These are phyloP conservation scores for Heterobasidion occidentale DNA, from an alignment of 1,284 basidiomycete species.

Conservation along the genomic window DNA sequence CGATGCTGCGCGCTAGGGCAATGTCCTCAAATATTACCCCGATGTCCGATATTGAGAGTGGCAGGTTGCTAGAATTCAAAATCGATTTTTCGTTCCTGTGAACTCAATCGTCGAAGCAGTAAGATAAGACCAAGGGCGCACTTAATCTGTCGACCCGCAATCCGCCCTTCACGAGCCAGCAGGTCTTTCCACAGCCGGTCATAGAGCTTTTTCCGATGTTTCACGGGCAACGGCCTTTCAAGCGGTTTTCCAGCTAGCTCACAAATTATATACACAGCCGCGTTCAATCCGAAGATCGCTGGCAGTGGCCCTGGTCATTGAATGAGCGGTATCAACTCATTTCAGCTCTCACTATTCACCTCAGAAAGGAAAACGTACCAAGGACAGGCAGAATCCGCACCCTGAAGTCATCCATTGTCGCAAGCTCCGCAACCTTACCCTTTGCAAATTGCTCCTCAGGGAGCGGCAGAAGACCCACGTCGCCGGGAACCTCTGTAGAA, in stretches of 20 bases:
- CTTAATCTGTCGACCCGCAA: constrained; percentile 35
- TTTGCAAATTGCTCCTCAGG: constrained; percentile 90
- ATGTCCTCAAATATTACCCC: constrained; percentile 84
- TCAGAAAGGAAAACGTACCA: constrained; percentile 32
- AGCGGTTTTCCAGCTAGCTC: constrained; percentile 80
- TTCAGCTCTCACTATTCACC: neutral
- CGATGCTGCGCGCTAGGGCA: constrained; percentile 68
- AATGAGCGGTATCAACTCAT: neutral
- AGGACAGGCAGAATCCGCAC: constrained; percentile 87
- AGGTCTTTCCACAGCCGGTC: constrained; percentile 76
- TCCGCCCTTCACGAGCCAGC: constrained; percentile 60
- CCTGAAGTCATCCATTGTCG: constrained; percentile 90
- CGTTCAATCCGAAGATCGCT: constrained; percentile 83
- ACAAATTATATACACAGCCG: constrained; percentile 82
- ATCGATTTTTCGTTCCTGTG: neutral
- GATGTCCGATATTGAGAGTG: constrained; percentile 77
- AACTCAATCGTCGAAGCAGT: neutral
- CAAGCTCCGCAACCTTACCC: constrained; percentile 86
- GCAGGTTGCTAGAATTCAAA: constrained; percentile 45
- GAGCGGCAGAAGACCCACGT: constrained; percentile 85
- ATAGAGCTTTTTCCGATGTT: constrained; percentile 79
- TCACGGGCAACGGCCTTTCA: constrained; percentile 74
- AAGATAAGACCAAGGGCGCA: constrained; percentile 6
- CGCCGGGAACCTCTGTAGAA: constrained; percentile 88
- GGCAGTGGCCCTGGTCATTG: constrained; percentile 61